Base-by-base conservation (phyloP, 2,329 filamentous ascomycete genomes). In the Penicillium rolfsii region DNA sequence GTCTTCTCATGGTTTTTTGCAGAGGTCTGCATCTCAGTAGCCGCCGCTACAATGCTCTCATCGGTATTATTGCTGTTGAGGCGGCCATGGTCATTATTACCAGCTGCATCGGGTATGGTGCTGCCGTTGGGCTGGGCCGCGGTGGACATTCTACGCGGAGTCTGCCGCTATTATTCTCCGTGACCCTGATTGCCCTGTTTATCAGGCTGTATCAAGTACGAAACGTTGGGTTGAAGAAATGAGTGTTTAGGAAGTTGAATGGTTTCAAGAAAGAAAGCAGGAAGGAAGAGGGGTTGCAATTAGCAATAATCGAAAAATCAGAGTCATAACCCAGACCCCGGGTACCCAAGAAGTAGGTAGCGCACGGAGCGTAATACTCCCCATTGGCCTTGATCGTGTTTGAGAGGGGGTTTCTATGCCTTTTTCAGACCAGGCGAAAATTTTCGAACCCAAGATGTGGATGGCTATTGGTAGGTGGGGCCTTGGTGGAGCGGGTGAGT, bases 141-240 rank as follows among this genome's bases (percentile, higher is more conserved):
- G 52, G 63, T 69, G 52, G 65, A 62, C 71, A 72, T 74, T 59
- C 63, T 71, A 67, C 56, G 55, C 57, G 50, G 43, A 55, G 48
- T 49, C 11, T 35, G 30, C 48, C 62, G 49, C n/a, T 19, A 28
- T 50, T 50, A 28, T 46, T 16, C n/a, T 38, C 26, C 35, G 26
- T 40, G 26, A 36, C 14, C 9, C 8, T 36, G 19, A 12, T 19
- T 22, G 50, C 36, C 50, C 19, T 36, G 4, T 5, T 36, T 33
- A 22, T 50, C 9, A 14, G 28, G 26, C 26, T 33, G 30, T 49
- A 7, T 28, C 22, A 30, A 33, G 26, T 26, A 28, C 36, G 16
- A 36, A 52, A 9, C 16, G 28, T 30, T 28, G 22, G 30, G 24
- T 43, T 5, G n/a, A n/a, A 12, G 52, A 35, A 8, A 52, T 26